Base-by-base conservation (phyloP, 176 grass and related monocot genomes). In the Paspalum notatum region DNA sequence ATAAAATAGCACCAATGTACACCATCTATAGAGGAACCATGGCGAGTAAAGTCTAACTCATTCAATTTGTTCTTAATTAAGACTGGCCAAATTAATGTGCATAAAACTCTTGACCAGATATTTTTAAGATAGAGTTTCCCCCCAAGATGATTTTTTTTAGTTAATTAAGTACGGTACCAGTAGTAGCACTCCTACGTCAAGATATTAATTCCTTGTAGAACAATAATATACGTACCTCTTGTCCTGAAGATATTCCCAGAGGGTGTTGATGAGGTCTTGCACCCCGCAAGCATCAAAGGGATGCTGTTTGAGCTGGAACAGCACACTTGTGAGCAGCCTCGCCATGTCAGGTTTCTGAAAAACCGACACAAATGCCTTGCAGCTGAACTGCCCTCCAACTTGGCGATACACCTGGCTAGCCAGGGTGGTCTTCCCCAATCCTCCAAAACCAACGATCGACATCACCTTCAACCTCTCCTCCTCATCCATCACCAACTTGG, bases 341-440 rank as follows among this genome's bases (percentile, higher is more conserved):
- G 9, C 45, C 21, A 43, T 25, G 39, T 76, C 21, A 6, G 55
- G 74, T 6, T 76, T 76, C 16, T 17, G n/a, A 46, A 55, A 76
- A 43, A 75, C 18, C 0, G 39, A 75, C 1, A 75, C 52, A 43
- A 75, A 75, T 13, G 39, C 39, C 11, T 58, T 59, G 55, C 74
- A 27, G 12, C 18, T 6, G 21, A 76, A 76, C 21, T 76, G 52
- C 8, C 12, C 54, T 27, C 54, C 21, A 6, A 62, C 13, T 45
- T 61, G n/a, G 15, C 55, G 41, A 5, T 76, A 76, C 20, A 76
- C 74, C 55, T 61, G 41, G n/a, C 60, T 61, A 13, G 74, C 74
- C 46, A 76, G 74, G 4, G 74, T 76, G 5, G 74, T 76, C 38
- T 76, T 76, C 0, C 74, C 74, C 6, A 76, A 58, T 9, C 74